Evolutionary conservation across 2,329 filamentous ascomycete species (phyloP), one percentile per base, ranked within the genome.

Genomic region (Botrytis sinoallii): DNA sequence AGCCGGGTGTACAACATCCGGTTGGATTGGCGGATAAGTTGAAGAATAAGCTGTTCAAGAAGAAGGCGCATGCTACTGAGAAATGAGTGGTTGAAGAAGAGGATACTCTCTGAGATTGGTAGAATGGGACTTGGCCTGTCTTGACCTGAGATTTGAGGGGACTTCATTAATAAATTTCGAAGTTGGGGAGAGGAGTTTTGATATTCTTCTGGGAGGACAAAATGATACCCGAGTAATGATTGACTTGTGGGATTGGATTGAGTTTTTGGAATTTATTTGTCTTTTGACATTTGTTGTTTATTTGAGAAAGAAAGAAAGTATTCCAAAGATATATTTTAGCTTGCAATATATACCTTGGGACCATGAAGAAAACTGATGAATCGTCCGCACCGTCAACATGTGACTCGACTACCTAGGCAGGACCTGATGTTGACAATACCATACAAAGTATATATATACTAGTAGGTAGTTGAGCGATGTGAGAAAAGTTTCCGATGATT

Each of bases 1-100:
- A 82, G 63, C 82, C 12, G 82, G 78, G 81, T 69, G 78, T 79
- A 29, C 76, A 77, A 80, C 81, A 83, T 60, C 81, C 83, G 69
- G 80, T 82, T 68, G 83, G 85, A 3, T 76, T 86, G 77, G 84
- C 83, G 59, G 85, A 87, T 81, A 85, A 84, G 78, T 78, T 86
- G 80, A 87, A 87, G 82, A 85, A 75, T 81, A 85, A 81, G 76
- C 75, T 81, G 61, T 80, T 81, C 69, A 79, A 76, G 74, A 81
- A 79, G 79, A 82, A 80, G 77, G 72, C 40, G 57, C 73, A 69
- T 25, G 75, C 78, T 67, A 72, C 77, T 48, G 77, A 76, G 64
- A 76, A 73, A 48, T 66, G 35, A 67, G 20, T 14, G 52, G 42
- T 42, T 52, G 42, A 7, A 16, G 32, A 3, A 9, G 44, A 38